These are phyloP conservation scores for Pythium apleroticum DNA, from an alignment of 352 stramenopile species.

Conservation along the genomic window DNA sequence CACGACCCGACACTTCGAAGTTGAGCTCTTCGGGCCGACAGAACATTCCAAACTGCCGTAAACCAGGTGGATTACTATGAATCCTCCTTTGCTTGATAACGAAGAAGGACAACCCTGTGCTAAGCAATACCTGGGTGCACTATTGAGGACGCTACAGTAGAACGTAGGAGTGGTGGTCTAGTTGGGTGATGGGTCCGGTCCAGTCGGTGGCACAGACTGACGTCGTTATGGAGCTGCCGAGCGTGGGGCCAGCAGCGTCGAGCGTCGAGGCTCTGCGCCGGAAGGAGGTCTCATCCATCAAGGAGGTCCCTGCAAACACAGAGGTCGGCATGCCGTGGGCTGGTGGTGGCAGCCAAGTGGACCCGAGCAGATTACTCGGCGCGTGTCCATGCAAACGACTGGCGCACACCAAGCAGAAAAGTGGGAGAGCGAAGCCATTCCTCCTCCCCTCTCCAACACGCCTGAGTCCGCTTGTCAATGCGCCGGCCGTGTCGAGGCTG, in stretches of 20 bases:
- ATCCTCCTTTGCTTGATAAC: constrained; percentile 1
- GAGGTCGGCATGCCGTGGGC: not conserved
- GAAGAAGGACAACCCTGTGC: not conserved
- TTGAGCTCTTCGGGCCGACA: constrained; percentile 7
- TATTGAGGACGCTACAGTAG: constrained; percentile 1
- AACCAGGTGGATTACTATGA: constrained; percentile 8
- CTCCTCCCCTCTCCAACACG: not conserved
- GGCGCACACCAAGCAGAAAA: constrained; percentile 35
- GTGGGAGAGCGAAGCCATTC: constrained; percentile 18
- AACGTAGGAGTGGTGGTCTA: not conserved
- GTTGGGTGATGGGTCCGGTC: not conserved
- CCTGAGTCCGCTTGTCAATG: constrained; percentile 12
- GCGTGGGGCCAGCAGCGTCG: not conserved
- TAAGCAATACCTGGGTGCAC: not conserved
- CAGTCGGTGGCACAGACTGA: constrained; percentile 3
- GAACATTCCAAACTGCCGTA: not conserved
- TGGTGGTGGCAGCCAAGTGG: not conserved
- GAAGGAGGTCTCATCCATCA: not conserved
- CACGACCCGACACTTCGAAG: constrained; percentile 12
- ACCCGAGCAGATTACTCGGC: not conserved
- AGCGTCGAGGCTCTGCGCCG: not conserved
- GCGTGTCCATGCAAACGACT: constrained; percentile 29
- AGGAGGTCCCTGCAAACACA: not conserved
- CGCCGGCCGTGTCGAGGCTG: not conserved
- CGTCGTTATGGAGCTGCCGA: constrained; percentile 1